Conservation (phyloP, 2,329 filamentous ascomycete genomes). For the Ascosphaera apis region DNA sequence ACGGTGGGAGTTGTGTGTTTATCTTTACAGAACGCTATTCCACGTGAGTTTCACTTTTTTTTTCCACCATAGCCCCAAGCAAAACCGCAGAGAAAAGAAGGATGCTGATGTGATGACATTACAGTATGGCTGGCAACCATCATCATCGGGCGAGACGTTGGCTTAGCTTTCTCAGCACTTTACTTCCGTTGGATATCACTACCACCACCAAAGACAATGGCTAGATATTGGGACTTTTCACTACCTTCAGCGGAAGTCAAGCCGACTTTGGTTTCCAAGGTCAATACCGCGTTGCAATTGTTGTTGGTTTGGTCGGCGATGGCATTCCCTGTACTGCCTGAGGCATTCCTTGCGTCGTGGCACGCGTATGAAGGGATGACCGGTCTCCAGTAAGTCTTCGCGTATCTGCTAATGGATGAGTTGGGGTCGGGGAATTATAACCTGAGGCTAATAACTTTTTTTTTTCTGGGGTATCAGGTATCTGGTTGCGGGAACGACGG, state of each 20-base stretch:
- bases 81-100: background rate
- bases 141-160: conserved; percentile 72
- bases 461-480: conserved; percentile 31
- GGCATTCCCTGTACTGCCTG: conserved; percentile 48
- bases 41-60: conserved; percentile 30
- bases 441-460: background rate
- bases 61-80: conserved; percentile 1
- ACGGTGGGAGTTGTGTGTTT: conserved; percentile 72
- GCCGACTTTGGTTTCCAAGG: conserved; percentile 26
- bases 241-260: conserved; percentile 34
- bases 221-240: conserved; percentile 91
- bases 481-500: conserved; percentile 65
- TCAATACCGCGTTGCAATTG: conserved; percentile 84
- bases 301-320: conserved; percentile 68
- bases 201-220: conserved; percentile 77
- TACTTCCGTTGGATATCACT: conserved; percentile 94
- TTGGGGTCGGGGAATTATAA: background rate
- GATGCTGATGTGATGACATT: no score
- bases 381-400: conserved; percentile 20
- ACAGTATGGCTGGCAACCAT: conserved; percentile 62
- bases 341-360: conserved; percentile 29
- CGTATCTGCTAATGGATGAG: background rate
- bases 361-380: conserved; percentile 38
- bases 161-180: conserved; percentile 62
- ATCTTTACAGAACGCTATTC: conserved; percentile 59